These are phyloP conservation scores for Pseudogymnoascus sp. DNA, from an alignment of 2,329 filamentous ascomycete genomes.

Conservation along the genomic window DNA sequence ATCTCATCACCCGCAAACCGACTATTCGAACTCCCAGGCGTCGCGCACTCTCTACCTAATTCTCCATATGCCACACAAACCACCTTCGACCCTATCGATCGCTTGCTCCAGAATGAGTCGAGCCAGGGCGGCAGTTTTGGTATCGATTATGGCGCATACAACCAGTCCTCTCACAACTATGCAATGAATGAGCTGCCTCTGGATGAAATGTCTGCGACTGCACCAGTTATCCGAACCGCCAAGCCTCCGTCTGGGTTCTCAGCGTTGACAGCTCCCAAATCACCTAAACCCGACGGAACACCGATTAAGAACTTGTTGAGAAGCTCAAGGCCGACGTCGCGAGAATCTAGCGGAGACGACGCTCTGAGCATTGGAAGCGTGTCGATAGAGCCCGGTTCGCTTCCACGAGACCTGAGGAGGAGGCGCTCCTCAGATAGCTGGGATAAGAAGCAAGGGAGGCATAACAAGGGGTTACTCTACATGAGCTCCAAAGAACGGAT, in stretches of 20 bases:
- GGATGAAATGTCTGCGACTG: slow-evolving; percentile 50
- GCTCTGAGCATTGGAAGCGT: slow-evolving; percentile 54
- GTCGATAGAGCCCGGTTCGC: slow-evolving; percentile 49
- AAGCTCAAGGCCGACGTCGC: slow-evolving; percentile 49
- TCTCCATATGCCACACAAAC: slow-evolving; percentile 31
- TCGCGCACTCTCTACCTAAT: slow-evolving; percentile 25
- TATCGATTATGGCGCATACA: slow-evolving; percentile 63
- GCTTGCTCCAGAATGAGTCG: slow-evolving; percentile 16
- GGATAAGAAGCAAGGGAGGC: slow-evolving; percentile 46
- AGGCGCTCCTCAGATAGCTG: slow-evolving; percentile 53
- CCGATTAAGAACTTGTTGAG: slow-evolving; percentile 52
- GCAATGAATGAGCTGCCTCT: slow-evolving; percentile 41
- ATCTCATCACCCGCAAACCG: slow-evolving; percentile 59
- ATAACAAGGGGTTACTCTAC: slow-evolving; percentile 55
- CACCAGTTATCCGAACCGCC: slow-evolving; percentile 72
- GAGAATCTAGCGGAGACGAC: slow-evolving; percentile 47
- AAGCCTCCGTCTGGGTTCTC: slow-evolving; percentile 73
- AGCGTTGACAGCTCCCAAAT: slow-evolving; percentile 53
- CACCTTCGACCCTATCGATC: slow-evolving; percentile 17
- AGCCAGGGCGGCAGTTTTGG: slow-evolving; percentile 44
- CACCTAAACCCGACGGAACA: slow-evolving; percentile 34
- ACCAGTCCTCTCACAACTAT: slow-evolving; percentile 42
- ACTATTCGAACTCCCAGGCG: slow-evolving; percentile 53
- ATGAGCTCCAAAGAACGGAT: slow-evolving; percentile 65
- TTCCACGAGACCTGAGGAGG: slow-evolving; percentile 40